Evolutionary conservation across 805 yeast genomes (phyloP).

Genomic region (Phaffomyces thermotolerans): DNA sequence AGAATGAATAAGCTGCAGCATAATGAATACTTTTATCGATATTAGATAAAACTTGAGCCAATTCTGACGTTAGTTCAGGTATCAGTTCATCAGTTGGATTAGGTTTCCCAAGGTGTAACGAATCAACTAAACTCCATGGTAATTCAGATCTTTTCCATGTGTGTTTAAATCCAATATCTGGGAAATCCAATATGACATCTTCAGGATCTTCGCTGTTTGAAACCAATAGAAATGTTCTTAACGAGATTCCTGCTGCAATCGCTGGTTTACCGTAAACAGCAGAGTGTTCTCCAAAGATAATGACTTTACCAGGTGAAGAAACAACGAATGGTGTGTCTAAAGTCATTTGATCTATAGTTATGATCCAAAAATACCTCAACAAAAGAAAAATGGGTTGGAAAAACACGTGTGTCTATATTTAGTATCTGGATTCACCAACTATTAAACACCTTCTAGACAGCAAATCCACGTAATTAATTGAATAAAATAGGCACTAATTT

Average conservation of each 20-base stretch:
- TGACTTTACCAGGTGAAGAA: slow-evolving; percentile 95
- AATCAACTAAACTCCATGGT: slow-evolving; percentile 45
- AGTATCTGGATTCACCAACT: too few species aligned
- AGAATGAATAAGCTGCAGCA: slow-evolving; percentile 74
- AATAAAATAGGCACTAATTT: too few species aligned
- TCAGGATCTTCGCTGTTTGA: slow-evolving; percentile 36
- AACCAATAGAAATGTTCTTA: slow-evolving; percentile 76
- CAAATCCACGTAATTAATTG: neutral
- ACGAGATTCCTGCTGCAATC: slow-evolving; percentile 87
- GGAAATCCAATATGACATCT: slow-evolving; percentile 61
- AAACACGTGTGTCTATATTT: neutral
- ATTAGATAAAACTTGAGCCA: slow-evolving; percentile 37
- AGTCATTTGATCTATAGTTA: slow-evolving; percentile 1
- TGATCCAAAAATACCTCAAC: too few species aligned
- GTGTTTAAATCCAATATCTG: slow-evolving; percentile 66
- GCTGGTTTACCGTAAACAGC: slow-evolving; percentile 94
- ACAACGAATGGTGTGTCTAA: slow-evolving; percentile 51
- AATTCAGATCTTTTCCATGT: slow-evolving; percentile 56
- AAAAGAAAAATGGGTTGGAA: neutral
- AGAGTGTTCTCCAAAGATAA: slow-evolving; percentile 93
- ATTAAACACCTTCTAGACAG: too few species aligned
- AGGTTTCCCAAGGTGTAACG: slow-evolving; percentile 16
- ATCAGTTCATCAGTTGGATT: slow-evolving; percentile 47
- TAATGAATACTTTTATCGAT: slow-evolving; percentile 54
- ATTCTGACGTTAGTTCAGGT: slow-evolving; percentile 46